Evolutionary conservation across 208 protist genomes (phyloP).

Genomic region (Acanthamoeba healyi): DNA sequence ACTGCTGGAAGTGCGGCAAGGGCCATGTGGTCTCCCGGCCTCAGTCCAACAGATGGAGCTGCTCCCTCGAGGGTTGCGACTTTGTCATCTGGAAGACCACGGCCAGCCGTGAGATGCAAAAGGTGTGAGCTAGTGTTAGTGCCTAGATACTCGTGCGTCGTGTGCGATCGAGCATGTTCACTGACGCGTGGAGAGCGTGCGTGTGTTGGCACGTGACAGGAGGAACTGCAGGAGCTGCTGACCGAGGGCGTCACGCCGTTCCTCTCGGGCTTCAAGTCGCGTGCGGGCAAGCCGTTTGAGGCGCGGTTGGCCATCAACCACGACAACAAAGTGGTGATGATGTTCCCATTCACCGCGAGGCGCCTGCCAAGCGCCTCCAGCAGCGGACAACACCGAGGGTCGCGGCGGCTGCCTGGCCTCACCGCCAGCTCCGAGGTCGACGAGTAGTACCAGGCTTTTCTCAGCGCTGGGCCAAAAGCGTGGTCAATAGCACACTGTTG

Average conservation of each 20-base stretch:
- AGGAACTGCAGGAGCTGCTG: slow-evolving; percentile 44
- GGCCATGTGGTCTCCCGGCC: background rate
- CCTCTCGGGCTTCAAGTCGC: slow-evolving; percentile 58
- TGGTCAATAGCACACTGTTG: no score
- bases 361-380: background rate
- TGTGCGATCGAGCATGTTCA: background rate
- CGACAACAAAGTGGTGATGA: slow-evolving; percentile 69
- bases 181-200: no score
- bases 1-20: slow-evolving; percentile 68
- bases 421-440: background rate
- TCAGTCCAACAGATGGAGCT: slow-evolving; percentile 16
- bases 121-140: no score
- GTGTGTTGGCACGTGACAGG: no score
- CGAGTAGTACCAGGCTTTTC: background rate
- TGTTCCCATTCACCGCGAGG: slow-evolving; percentile 27
- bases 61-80: slow-evolving; percentile 51
- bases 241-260: slow-evolving; percentile 48
- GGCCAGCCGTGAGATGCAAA: slow-evolving; percentile 20
- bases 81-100: slow-evolving; percentile 70
- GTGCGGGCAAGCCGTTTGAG: slow-evolving; percentile 52
- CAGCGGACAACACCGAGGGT: background rate
- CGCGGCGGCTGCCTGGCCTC: background rate
- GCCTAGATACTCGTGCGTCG: no score
- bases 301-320: slow-evolving; percentile 65
- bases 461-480: no score